phyloP scores from a whole-genome alignment of 129 eudicot species.

The Scalesia atractyloides region DNA sequence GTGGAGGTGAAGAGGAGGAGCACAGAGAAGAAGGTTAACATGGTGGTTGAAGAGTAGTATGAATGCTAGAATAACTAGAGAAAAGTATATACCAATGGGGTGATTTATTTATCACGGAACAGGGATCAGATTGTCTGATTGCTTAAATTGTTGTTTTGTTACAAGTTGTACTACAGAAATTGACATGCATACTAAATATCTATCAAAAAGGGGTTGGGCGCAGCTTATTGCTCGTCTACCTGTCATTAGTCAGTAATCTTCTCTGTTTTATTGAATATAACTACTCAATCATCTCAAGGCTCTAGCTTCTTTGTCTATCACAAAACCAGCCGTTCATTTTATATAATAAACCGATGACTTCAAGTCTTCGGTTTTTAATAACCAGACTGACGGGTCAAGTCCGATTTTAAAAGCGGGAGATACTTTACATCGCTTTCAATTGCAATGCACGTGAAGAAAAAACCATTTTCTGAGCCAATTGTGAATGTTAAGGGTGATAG shows the following conservation, averaged over 20 bases:
- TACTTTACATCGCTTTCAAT: constrained; percentile 11
- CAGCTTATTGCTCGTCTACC: too few relatives aligned
- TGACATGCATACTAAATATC: too few relatives aligned
- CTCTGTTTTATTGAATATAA: too few relatives aligned
- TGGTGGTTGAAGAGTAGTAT: constrained; percentile 3
- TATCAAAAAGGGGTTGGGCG: too few relatives aligned
- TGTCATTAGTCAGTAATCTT: too few relatives aligned
- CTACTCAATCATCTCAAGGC: background rate
- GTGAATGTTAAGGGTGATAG: too few relatives aligned
- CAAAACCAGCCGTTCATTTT: too few relatives aligned
- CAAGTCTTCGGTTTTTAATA: too few relatives aligned
- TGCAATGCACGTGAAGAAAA: constrained; percentile 3
- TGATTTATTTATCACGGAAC: background rate
- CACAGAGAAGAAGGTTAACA: constrained; percentile 20
- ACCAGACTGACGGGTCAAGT: too few relatives aligned
- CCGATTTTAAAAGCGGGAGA: background rate
- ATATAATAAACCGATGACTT: too few relatives aligned
- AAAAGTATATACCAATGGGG: background rate
- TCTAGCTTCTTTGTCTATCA: background rate
- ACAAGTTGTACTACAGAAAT: background rate
- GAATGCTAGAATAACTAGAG: background rate
- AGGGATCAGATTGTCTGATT: background rate
- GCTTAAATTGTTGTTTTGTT: background rate
- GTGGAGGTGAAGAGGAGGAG: background rate
- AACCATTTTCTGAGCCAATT: background rate